Conservation (phyloP, 805 yeast species). For the Lipomyces orientalis region DNA sequence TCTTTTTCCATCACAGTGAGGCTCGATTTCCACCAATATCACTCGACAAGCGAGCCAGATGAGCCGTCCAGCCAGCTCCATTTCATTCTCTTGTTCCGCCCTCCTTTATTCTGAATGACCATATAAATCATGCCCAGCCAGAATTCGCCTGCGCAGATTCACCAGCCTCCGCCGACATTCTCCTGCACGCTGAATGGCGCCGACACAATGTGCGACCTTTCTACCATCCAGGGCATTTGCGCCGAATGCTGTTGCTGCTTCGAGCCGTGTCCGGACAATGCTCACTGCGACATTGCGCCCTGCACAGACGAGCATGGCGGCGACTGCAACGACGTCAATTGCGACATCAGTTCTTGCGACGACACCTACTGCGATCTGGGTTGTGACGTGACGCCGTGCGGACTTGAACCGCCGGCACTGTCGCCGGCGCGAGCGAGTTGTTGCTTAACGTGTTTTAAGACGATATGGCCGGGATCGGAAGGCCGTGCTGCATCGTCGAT, state of each 20-base stretch:
- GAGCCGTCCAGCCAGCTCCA: neutral
- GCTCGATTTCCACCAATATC: too few relatives aligned
- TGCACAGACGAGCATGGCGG: neutral
- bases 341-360: slow-evolving; percentile 13
- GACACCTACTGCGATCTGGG: slow-evolving; percentile 18
- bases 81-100: neutral
- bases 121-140: neutral
- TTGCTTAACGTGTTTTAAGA: neutral
- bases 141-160: neutral
- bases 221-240: slow-evolving; percentile 2
- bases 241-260: slow-evolving; percentile 27
- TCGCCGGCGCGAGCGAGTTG: neutral
- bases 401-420: neutral
- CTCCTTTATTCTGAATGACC: neutral
- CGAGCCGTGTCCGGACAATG: slow-evolving; percentile 16
- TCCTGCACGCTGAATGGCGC: neutral
- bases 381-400: slow-evolving; percentile 14
- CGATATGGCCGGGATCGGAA: neutral
- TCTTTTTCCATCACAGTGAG: too few relatives aligned
- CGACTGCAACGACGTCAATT: slow-evolving; percentile 2
- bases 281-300: slow-evolving; percentile 1
- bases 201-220: neutral
- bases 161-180: neutral
- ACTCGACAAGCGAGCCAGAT: neutral
- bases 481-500: neutral